Percentiles rank a stretch among this genome's conserved stretches.
Evolutionary conservation across 768 basidiomycete genomes (phyloP).

Genomic region (Suillus luteus): DNA sequence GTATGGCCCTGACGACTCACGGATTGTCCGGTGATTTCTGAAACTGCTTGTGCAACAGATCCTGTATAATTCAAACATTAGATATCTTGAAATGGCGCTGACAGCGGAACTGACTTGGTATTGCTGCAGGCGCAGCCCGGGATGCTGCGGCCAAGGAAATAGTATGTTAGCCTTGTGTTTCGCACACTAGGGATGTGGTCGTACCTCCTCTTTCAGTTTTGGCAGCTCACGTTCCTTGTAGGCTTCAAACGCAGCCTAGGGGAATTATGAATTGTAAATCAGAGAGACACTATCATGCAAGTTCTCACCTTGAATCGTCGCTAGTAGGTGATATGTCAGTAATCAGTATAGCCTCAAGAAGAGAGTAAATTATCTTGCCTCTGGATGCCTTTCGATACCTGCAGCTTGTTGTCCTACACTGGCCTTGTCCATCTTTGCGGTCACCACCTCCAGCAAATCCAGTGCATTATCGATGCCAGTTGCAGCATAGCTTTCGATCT

Average conservation of each 20-base stretch:
- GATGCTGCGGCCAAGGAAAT: conserved; percentile 54
- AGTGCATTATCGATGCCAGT: conserved; percentile 91
- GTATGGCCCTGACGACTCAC: conserved; percentile 44
- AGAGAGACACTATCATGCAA: background rate
- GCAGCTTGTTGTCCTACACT: conserved; percentile 87
- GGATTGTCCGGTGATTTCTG: conserved; percentile 96
- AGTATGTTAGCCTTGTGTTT: conserved; percentile 14
- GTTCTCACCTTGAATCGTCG: conserved; percentile 80
- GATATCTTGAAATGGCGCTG: conserved; percentile 3
- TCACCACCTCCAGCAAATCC: conserved; percentile 86
- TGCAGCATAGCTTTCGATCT: conserved; percentile 72
- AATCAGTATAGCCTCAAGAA: conserved; percentile 3
- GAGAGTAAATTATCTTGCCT: conserved; percentile 52
- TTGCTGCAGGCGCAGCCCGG: conserved; percentile 88
- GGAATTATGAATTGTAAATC: conserved; percentile 8
- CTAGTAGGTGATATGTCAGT: conserved; percentile 40
- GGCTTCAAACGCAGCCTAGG: conserved; percentile 83
- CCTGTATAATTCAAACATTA: conserved; percentile 43
- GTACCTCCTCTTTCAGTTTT: conserved; percentile 70
- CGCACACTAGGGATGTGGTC: conserved; percentile 21
- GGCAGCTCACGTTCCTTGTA: conserved; percentile 89
- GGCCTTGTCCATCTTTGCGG: conserved; percentile 91
- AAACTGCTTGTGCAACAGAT: conserved; percentile 90
- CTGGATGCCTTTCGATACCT: conserved; percentile 86
- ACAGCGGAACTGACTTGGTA: conserved; percentile 59